Percentiles rank a stretch among this genome's conserved stretches.
Conservation (phyloP, 257 asterid species). For the Eucommia ulmoides region DNA sequence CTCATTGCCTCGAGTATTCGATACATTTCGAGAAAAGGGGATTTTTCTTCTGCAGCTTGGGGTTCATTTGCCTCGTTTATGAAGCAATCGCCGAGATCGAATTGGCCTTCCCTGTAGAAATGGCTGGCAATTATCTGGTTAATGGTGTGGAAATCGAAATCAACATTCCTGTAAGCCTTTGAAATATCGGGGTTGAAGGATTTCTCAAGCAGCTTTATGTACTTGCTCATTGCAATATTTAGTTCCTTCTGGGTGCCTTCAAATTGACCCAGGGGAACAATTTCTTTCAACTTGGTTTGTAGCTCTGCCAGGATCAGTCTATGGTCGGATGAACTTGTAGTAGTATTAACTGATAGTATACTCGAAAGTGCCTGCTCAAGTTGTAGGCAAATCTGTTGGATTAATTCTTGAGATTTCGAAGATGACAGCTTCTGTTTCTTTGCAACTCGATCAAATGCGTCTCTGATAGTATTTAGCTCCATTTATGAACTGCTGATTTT, state of each 20-base stretch:
- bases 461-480: slow-evolving; percentile 2
- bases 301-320: background rate
- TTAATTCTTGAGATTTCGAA: background rate
- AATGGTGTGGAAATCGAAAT: background rate
- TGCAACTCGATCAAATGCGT: background rate
- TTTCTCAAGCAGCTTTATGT: slow-evolving; percentile 1
- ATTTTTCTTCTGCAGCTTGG: background rate
- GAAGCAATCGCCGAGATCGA: background rate
- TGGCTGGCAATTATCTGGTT: background rate
- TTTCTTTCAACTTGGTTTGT: slow-evolving; percentile 1
- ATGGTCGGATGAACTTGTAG: background rate
- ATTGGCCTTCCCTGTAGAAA: slow-evolving; percentile 2
- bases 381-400: background rate
- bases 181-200: slow-evolving; percentile 2
- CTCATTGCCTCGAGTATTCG: background rate
- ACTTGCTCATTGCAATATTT: slow-evolving; percentile 2
- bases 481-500: background rate
- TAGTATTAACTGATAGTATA: background rate
- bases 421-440: background rate
- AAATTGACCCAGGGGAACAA: background rate
- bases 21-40: background rate
- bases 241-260: background rate
- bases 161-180: slow-evolving; percentile 3
- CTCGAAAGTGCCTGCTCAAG: background rate
- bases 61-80: background rate